Evolutionary conservation across 495 filamentous ascomycete genomes (phyloP).

Genomic region (Hypoxylon lienhwacheense): DNA sequence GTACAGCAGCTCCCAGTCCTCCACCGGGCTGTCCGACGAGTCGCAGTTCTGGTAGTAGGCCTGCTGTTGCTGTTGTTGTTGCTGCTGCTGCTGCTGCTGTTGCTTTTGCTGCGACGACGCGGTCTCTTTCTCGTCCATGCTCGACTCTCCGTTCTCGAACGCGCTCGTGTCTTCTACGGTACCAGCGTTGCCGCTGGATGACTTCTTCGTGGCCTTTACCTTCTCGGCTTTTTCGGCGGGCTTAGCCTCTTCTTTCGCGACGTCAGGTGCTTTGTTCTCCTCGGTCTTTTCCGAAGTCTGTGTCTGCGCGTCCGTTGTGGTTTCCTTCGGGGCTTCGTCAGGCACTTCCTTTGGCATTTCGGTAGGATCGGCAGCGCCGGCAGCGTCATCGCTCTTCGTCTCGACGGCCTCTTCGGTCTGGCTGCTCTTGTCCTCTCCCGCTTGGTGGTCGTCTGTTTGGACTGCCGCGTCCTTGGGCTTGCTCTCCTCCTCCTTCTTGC

Average conservation of each 20-base stretch:
- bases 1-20: conserved; percentile 56
- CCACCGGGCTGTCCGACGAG: conserved; percentile 51
- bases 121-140: background rate
- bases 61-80: conserved; percentile 1
- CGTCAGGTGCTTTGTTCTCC: background rate
- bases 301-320: conserved; percentile 13
- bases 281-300: conserved; percentile 11
- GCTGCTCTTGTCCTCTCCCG: conserved; percentile 36
- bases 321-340: conserved; percentile 16
- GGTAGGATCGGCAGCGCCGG: conserved; percentile 23
- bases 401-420: conserved; percentile 32
- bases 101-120: conserved; percentile 19
- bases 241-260: too few species aligned
- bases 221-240: conserved; percentile 11
- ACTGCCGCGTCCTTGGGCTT: conserved; percentile 46
- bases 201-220: conserved; percentile 5
- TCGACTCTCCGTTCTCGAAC: conserved; percentile 20
- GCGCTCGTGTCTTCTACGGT: conserved; percentile 9
- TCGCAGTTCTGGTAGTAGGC: conserved; percentile 46
- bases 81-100: conserved; percentile 3
- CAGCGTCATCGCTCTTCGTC: conserved; percentile 10
- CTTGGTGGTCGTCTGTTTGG: conserved; percentile 38
- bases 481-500: conserved; percentile 42
- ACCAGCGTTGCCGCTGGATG: too few species aligned
- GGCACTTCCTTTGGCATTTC: conserved; percentile 17